Base-by-base conservation (phyloP, 164 flowering plant species). In the Chimonanthus praecox region DNA sequence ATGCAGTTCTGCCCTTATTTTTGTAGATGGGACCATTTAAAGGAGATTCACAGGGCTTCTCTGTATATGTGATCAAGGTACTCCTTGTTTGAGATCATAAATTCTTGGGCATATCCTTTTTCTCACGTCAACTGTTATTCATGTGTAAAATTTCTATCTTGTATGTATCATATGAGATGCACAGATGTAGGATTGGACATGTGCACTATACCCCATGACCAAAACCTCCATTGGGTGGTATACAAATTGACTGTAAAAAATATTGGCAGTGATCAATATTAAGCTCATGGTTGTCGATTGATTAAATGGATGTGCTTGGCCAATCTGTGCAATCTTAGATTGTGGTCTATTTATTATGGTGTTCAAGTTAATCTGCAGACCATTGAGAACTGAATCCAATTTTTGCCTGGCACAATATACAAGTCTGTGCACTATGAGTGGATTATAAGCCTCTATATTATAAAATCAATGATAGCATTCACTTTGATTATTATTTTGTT, bases 1-100 rank as follows among this genome's bases (percentile, higher is more conserved):
- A 75, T 95, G 94, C 92, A 88, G 92, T 92, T 88, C 82, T 94
- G 87, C 91, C 84, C 88, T 90, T 92, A 82, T 92, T 92, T 33
- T 94, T 92, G 97, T 90, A 96, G 99, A 94, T 94, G 75, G 88
- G 80, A 70, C 88, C 81, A 73, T 77, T 87, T 78, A 90, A 87
- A 82, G 94, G 86, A 69, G 97, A 90, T 76, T 68, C 80, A 58
- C 89, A 81, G 69, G 68, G 80, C 71, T 78, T 83, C 80, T 94
- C 90, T 67, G 88, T 87, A 47, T 89, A 88, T 80, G 72, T 84
- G 33, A 83, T 94, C 78, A 94, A 92, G 97, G 99, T 96, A 85
- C n/a, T 11, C 63, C 20, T 54, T 54, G 4, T 54, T 54, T 6
- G 2, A 7, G 16, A 11, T 54, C 4, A 54, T 13, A 54, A 10